Base-by-base conservation (phyloP, 129 eudicot genomes). In the Calendula officinalis region DNA sequence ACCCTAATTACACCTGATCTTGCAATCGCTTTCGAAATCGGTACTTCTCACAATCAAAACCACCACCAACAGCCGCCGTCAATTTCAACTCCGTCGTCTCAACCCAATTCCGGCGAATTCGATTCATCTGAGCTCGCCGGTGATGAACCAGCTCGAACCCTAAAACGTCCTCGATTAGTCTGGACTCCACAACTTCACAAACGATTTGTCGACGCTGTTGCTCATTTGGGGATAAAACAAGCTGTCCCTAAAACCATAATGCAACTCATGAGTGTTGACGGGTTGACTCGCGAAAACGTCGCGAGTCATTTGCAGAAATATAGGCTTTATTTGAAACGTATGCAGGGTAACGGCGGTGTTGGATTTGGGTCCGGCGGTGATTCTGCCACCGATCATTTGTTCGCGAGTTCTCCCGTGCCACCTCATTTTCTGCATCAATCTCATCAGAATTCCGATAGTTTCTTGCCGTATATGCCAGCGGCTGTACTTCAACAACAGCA, bases 181-280 rank as follows among this genome's bases (percentile, higher is more conserved):
- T 94, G 99, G 99, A 94, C 99, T 5, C 98, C 98, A 2, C 98
- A 91, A 81, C 91, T 91, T n/a, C 98, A 91, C 76, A 91, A 84
- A 64, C 69, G 98, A 38, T 91, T 91, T 62, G 98, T 91, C 34
- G 98, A 91, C 58, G 98, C 98, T 0, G 98, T 91, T 22, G 98
- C 91, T 62, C 98, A 91, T 52, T 58, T 91, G 54, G 98, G 98
- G 66, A 91, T 91, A 56, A 91, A 91, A 61, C 85, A 91, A 68
- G 98, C 98, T 4, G 98, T 91, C 9, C 98, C 98, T 13, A 91
- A 91, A 77, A 91, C 98, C 2, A 91, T 91, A 78, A 91, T 91
- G 98, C 94, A 85, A 82, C 81, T 91, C 32, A 91, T 91, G 98
- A 84, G 94, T 67, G 94, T 91, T 1, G 98, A 91, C 53, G 98